Conservation (phyloP, 148 eudicot species). For the Vaccinium corymbosum region DNA sequence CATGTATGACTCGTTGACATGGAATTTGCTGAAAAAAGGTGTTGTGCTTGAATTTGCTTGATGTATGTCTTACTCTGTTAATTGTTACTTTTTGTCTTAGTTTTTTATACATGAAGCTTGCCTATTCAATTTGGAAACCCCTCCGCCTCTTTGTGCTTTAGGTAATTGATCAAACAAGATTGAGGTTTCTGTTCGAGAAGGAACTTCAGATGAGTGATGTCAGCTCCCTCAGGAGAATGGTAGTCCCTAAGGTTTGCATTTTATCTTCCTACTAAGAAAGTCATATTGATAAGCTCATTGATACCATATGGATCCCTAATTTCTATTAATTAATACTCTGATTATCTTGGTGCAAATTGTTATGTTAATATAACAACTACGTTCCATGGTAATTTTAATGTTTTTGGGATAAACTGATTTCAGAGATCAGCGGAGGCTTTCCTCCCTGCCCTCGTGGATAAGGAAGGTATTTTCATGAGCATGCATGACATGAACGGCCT, state of each 20-base stretch:
- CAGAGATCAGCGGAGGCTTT: constrained; percentile 77
- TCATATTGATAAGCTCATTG: not conserved
- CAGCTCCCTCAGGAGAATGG: constrained; percentile 59
- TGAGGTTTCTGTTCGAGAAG: constrained; percentile 66
- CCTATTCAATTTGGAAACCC: not conserved
- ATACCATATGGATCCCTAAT: not conserved
- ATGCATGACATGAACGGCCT: constrained; percentile 81
- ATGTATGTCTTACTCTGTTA: not conserved
- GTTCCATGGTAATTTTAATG: not conserved
- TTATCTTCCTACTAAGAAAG: not conserved
- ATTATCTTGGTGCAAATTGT: not conserved
- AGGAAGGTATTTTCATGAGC: constrained; percentile 59
- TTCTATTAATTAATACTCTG: not conserved
- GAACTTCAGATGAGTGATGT: constrained; percentile 85
- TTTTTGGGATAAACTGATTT: not conserved
- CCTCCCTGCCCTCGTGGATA: constrained; percentile 60
- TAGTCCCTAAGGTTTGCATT: constrained; percentile 73
- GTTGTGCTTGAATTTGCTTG: not conserved
- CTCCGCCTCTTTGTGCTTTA: constrained; percentile 21
- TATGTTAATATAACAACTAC: not conserved
- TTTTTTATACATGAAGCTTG: not conserved
- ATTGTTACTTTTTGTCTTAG: not conserved
- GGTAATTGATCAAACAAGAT: constrained; percentile 52
- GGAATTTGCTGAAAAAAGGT: not conserved
- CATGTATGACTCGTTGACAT: not conserved